A percentile compares a stretch with the other conserved stretches of the same genome.
Conservation (phyloP, 805 yeast species). For the Scheffersomyces stipitis region DNA sequence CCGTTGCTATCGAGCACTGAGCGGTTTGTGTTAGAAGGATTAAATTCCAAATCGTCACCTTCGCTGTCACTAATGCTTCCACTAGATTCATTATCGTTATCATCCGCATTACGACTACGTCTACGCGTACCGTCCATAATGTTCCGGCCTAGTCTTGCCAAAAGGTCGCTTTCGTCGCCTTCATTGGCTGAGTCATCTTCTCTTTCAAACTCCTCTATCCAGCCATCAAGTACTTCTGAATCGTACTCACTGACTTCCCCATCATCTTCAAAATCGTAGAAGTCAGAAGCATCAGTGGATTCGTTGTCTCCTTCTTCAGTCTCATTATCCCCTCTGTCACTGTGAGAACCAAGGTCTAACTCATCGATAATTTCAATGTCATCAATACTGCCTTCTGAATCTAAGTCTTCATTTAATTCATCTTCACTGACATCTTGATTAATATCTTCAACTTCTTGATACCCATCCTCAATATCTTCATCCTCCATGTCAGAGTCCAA, state of each 20-base stretch:
- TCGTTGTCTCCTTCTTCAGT: slow-evolving; percentile 10
- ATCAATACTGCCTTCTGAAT: slow-evolving; percentile 18
- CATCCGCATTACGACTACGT: background rate
- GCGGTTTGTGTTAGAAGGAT: background rate
- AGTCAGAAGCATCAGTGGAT: slow-evolving; percentile 6
- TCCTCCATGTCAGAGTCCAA: slow-evolving; percentile 24
- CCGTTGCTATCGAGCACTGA: background rate
- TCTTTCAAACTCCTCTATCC: slow-evolving; percentile 41
- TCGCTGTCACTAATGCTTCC: background rate
- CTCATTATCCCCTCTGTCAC: slow-evolving; percentile 29
- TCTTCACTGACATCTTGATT: slow-evolving; percentile 23
- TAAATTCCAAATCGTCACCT: background rate
- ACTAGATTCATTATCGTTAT: background rate
- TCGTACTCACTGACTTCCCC: slow-evolving; percentile 29
- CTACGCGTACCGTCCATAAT: background rate
- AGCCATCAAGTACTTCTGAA: slow-evolving; percentile 39
- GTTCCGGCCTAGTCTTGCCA: too few species aligned
- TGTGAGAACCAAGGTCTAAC: slow-evolving; percentile 28
- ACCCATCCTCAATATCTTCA: slow-evolving; percentile 21
- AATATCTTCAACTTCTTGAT: slow-evolving; percentile 10
- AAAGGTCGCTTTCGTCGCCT: slow-evolving; percentile 15
- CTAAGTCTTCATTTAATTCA: slow-evolving; percentile 38
- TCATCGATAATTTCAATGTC: slow-evolving; percentile 39
- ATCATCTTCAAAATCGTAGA: slow-evolving; percentile 20
- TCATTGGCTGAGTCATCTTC: slow-evolving; percentile 20